These are phyloP conservation scores for Colletotrichum tamarilloi DNA, from an alignment of 2,329 filamentous ascomycete genomes.

Conservation along the genomic window DNA sequence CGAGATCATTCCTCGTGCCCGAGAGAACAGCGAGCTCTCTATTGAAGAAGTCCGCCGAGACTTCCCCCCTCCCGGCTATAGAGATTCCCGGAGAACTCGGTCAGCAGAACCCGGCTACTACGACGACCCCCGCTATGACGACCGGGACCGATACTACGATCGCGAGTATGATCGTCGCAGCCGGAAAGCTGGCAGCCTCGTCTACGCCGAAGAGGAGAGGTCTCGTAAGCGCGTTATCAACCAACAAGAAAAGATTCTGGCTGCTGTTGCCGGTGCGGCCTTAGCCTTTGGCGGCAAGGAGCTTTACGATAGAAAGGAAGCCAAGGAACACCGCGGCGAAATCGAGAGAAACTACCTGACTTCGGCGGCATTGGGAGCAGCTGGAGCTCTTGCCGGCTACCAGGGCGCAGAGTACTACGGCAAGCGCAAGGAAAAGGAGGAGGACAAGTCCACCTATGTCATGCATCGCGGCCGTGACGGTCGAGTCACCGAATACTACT, in stretches of 20 bases:
- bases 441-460: constrained; percentile 64
- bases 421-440: constrained; percentile 67
- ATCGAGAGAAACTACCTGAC: constrained; percentile 69
- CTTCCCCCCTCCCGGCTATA: constrained; percentile 78
- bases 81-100: constrained; percentile 69
- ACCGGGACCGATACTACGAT: constrained; percentile 58
- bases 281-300: constrained; percentile 75
- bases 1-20: constrained; percentile 67
- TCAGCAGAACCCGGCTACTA: constrained; percentile 72
- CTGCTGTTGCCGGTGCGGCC: constrained; percentile 73
- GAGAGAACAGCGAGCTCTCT: constrained; percentile 79
- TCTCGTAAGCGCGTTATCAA: constrained; percentile 63
- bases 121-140: constrained; percentile 61
- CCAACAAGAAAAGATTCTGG: constrained; percentile 74
- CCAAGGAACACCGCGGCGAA: constrained; percentile 59
- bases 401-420: constrained; percentile 72
- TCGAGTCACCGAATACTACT: constrained; percentile 64
- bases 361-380: constrained; percentile 71
- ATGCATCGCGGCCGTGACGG: constrained; percentile 66
- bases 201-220: constrained; percentile 67
- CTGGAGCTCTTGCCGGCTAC: constrained; percentile 72
- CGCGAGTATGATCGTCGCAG: constrained; percentile 60
- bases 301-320: constrained; percentile 72
- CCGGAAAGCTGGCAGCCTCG: constrained; percentile 60
- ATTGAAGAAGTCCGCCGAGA: constrained; percentile 87